phyloP scores from a whole-genome alignment of 306 rosid genomes.

The Acacia melanoxylon region DNA sequence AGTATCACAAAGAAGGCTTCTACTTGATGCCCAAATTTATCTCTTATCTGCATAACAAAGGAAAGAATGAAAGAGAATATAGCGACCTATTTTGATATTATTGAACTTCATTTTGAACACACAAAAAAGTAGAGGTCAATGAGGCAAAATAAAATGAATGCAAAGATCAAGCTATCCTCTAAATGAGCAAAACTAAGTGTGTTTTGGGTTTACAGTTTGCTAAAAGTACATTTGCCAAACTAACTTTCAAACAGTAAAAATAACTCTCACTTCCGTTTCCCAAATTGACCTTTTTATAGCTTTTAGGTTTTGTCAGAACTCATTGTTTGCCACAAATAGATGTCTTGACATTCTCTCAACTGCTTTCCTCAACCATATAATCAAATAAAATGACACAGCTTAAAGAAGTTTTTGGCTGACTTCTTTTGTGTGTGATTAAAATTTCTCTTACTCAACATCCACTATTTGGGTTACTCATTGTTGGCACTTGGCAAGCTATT shows the following conservation, averaged over 20 bases:
- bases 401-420: background rate
- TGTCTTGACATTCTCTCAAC: background rate
- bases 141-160: too few relatives aligned
- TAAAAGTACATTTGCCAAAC: too few relatives aligned
- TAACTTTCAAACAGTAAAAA: too few relatives aligned
- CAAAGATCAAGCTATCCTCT: too few relatives aligned
- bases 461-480: background rate
- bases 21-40: conserved; percentile 82
- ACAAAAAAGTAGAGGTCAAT: too few relatives aligned
- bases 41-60: conserved; percentile 58
- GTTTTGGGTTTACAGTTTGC: too few relatives aligned
- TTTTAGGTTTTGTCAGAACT: background rate
- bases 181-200: background rate
- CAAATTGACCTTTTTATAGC: too few relatives aligned
- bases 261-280: too few relatives aligned
- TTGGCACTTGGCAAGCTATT: too few relatives aligned
- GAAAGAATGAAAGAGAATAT: conserved; percentile 7
- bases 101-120: background rate
- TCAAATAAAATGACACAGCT: background rate
- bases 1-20: conserved; percentile 84
- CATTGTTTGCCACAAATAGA: background rate
- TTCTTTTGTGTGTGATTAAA: background rate
- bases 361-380: background rate
- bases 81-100: conserved; percentile 21
- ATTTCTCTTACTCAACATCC: background rate